Percentiles rank a stretch among this genome's conserved stretches.
Evolutionary conservation across 371 early-diverging fungal species (phyloP).

Genomic region (Syncephalastrum contaminatum): DNA sequence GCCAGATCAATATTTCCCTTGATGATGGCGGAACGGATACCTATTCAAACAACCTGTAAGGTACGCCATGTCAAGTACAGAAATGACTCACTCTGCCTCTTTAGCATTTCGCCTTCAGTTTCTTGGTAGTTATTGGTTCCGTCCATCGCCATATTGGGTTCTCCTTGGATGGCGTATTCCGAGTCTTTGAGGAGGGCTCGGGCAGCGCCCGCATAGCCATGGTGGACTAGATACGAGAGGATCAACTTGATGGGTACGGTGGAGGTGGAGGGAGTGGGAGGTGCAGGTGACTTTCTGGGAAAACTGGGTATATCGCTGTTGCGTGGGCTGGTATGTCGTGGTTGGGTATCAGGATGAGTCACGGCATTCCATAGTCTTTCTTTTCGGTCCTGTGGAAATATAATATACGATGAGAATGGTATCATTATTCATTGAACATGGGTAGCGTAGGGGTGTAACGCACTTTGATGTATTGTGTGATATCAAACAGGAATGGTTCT

Average conservation of each 20-base stretch:
- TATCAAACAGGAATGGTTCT: constrained; percentile 79
- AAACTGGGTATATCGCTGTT: too few species aligned
- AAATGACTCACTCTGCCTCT: constrained; percentile 26
- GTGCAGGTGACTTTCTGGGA: too few species aligned
- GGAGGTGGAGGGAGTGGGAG: too few species aligned
- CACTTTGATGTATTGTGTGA: constrained; percentile 69
- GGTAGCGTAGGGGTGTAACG: constrained; percentile 1
- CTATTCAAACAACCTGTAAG: constrained; percentile 27
- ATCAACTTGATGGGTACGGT: constrained; percentile 45
- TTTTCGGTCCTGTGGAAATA: background rate
- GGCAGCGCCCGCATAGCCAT: constrained; percentile 75
- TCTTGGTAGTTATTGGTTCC: constrained; percentile 1
- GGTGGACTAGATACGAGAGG: constrained; percentile 73
- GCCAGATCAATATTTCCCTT: constrained; percentile 74
- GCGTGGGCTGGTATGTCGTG: too few species aligned
- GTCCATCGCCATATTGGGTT: background rate
- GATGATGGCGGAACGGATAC: constrained; percentile 62
- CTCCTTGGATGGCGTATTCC: constrained; percentile 12
- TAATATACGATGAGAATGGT: too few species aligned
- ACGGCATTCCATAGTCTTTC: constrained; percentile 10
- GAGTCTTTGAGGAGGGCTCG: constrained; percentile 51
- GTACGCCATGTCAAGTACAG: background rate
- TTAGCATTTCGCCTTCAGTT: constrained; percentile 29
- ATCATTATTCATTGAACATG: background rate
- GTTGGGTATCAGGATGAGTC: background rate